Base-by-base conservation (phyloP, 345 rosid species). In the Physaria fendleri region DNA sequence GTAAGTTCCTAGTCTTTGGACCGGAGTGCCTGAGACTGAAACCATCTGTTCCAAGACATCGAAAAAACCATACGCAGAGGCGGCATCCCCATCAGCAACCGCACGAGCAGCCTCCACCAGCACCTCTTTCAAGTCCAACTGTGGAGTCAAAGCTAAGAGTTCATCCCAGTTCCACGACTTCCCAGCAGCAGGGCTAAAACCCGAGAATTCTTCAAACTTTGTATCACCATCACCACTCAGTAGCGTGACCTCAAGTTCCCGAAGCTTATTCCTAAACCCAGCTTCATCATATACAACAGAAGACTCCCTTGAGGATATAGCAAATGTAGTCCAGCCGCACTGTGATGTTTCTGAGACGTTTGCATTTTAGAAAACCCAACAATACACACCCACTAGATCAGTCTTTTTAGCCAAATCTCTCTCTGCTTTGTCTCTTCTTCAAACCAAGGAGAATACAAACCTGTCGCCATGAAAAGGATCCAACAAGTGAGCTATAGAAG, bases 1-100 rank as follows among this genome's bases (percentile, higher is more conserved):
- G 68, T 93, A 93, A 40, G 99, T 83, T 8, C 95, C 95, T 39
- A 87, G 56, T 15, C 99, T 80, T 58, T 89, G 88, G 41, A 87
- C 62, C 2, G 99, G 95, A 39, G 76, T 91, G 25, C 99, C 97
- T 6, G 81, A 80, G 43, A 93, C 88, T 0, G 99, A 93, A 21
- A 93, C 99, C 90, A 78, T 87, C 69, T 77, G 81, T 65, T 85
- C 99, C 85, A 93, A 61, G 45, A 74, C 76, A 15, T 73, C 79
- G 73, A 93, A 82, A 13, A 84, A 74, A 41, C 77, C 82, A 27
- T 56, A 79, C 1, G 89, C 83, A 53, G 75, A 71, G 4, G 77
- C 49, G 9, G 64, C 54, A 57, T 85, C 88, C 13, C 38, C 72
- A 7, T 83, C 79, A 6, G 79, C 56, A 3, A 93, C 64, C 1